Evolutionary conservation across 179 eudicot genomes (phyloP), one percentile per base, ranked within the genome.

Genomic region (Actinidia arguta): DNA sequence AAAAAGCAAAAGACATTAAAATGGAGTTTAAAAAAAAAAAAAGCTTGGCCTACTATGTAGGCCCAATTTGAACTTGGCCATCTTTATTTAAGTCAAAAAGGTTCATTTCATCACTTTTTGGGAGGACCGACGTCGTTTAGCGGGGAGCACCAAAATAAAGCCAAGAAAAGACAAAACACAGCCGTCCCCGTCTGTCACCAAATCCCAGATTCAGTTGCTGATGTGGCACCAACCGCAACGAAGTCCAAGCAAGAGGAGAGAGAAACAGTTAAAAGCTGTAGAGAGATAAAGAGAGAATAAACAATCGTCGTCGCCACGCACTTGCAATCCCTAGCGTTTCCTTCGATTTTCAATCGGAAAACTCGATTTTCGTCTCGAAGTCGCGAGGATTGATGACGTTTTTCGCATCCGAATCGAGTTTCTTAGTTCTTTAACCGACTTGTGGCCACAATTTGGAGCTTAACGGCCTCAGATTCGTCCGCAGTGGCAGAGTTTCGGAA

Each of bases 171-270:
- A 7, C 62, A 16, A 56, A 56, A 56, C 11, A 56, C 11, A 17
- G 52, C n/a, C 52, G 52, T 48, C 52, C 52, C 52, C 8, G 17
- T 25, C 13, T 24, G 5, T 64, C 70, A 27, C 1, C 18, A 5
- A 55, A 10, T 22, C 20, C 69, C 71, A 77, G 55, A 55, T 69
- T 69, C 76, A 3, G 72, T 70, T 82, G 78, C 71, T n/a, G 55
- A 83, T 66, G 82, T 83, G 73, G 72, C 56, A 42, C 73, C 52
- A 39, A 70, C 76, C 44, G 25, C 18, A 66, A 31, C 27, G 31
- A 68, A n/a, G 27, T 69, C n/a, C 47, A 56, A 4, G 69, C 9
- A 72, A 16, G 44, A 51, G n/a, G 62, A 47, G 39, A 67, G 72
- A 67, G 75, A 82, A 54, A 81, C 25, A 78, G 39, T 16, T 8